Percentiles rank a stretch among this genome's conserved stretches.
These are phyloP conservation scores for Pseudogymnoascus sp. DNA, from an alignment of 2,329 filamentous ascomycete species.

Conservation along the genomic window DNA sequence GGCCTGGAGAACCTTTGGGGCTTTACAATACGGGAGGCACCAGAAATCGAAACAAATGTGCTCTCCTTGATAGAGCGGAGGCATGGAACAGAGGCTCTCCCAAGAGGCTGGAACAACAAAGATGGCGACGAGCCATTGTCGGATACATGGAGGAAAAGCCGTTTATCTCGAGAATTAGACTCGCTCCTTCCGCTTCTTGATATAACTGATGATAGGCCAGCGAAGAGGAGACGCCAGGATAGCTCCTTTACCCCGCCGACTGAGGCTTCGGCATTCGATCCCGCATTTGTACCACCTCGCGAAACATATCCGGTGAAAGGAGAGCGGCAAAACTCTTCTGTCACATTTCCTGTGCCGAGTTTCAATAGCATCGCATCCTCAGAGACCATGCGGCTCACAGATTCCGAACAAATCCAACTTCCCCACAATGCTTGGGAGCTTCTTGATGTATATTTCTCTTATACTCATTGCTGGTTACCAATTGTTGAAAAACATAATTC, in stretches of 20 bases:
- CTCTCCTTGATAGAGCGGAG: slow-evolving; percentile 10
- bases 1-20: slow-evolving; percentile 45
- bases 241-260: slow-evolving; percentile 22
- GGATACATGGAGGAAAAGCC: slow-evolving; percentile 12
- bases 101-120: slow-evolving; percentile 26
- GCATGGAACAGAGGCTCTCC: slow-evolving; percentile 27
- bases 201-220: not conserved
- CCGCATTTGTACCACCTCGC: not conserved
- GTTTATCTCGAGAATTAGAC: slow-evolving; percentile 9
- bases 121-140: slow-evolving; percentile 40
- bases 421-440: slow-evolving; percentile 49
- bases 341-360: not conserved
- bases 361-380: not conserved
- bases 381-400: not conserved
- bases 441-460: slow-evolving; percentile 62
- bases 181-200: slow-evolving; percentile 2
- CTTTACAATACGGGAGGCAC: slow-evolving; percentile 8
- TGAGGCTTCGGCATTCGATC: slow-evolving; percentile 7
- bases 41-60: slow-evolving; percentile 10
- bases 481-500: slow-evolving; percentile 58
- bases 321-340: not conserved
- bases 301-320: not conserved
- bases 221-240: slow-evolving; percentile 6
- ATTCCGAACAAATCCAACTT: slow-evolving; percentile 25
- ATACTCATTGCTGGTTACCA: slow-evolving; percentile 66